phyloP scores from a whole-genome alignment of 2,329 filamentous ascomycete species.

The Orbilia brochopaga region DNA sequence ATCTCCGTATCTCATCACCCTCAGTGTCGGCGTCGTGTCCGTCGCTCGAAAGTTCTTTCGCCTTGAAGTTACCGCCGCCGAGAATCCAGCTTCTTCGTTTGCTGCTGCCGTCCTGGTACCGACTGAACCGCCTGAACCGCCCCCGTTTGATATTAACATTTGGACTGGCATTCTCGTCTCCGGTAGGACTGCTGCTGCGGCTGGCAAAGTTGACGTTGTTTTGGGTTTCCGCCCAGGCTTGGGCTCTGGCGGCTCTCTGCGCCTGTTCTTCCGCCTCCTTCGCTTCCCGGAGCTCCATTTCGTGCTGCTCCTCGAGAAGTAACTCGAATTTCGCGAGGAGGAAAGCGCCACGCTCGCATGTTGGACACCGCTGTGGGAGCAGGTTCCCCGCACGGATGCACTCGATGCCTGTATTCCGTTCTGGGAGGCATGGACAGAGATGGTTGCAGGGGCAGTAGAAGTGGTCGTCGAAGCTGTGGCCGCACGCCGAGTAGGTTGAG shows the following conservation, averaged over 20 bases:
- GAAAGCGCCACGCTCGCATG: not conserved
- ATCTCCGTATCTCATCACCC: too few species aligned
- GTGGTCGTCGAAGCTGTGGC: not conserved
- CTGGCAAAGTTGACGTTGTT: not conserved
- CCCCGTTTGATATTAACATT: not conserved
- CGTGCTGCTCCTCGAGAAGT: not conserved
- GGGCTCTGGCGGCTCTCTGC: not conserved
- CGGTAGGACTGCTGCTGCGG: not conserved
- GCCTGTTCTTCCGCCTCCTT: not conserved
- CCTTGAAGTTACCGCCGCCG: too few species aligned
- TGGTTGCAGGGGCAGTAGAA: not conserved
- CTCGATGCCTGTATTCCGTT: not conserved
- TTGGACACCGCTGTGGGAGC: not conserved
- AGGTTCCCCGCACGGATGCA: not conserved
- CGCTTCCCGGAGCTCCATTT: not conserved
- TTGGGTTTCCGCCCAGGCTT: not conserved
- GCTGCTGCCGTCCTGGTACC: too few species aligned
- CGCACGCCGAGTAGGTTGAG: not conserved
- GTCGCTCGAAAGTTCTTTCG: too few species aligned
- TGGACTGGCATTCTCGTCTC: not conserved
- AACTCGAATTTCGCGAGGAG: not conserved
- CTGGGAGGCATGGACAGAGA: not conserved
- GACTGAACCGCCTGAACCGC: not conserved
- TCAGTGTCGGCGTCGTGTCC: too few species aligned
- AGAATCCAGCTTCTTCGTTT: too few species aligned